Percentiles rank a stretch among this genome's conserved stretches.
Evolutionary conservation across 75 land plant genomes (phyloP).

Genomic region (Isoetes taiwanensis): DNA sequence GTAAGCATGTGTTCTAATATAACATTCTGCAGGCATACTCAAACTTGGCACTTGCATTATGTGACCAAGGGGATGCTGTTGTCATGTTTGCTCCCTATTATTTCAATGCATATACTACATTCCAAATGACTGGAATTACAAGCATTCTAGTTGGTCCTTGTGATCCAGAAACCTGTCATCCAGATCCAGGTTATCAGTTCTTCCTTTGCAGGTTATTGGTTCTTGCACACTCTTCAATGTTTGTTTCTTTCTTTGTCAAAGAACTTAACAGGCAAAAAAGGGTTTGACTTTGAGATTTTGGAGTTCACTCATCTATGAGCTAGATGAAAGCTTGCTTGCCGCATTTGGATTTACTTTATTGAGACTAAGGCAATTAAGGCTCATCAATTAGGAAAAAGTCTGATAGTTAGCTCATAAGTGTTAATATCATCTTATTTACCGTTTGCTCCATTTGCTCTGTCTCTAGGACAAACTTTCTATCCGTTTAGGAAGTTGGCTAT

Average conservation of each 20-base stretch:
- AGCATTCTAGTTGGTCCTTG: constrained; percentile 84
- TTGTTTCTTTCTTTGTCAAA: background rate
- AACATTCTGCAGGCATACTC: constrained; percentile 64
- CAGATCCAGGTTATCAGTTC: constrained; percentile 40
- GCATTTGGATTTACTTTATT: no score
- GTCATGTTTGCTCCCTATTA: constrained; percentile 98
- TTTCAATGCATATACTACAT: constrained; percentile 95
- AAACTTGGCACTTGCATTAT: constrained; percentile 72
- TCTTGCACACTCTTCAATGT: constrained; percentile 2
- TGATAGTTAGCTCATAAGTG: no score
- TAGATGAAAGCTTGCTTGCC: no score
- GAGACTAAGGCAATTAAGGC: no score
- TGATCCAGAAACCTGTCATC: constrained; percentile 57
- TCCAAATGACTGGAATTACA: constrained; percentile 92
- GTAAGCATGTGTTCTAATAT: background rate
- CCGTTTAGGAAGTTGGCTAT: no score
- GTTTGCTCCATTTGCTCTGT: no score
- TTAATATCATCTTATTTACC: no score
- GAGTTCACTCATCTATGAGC: no score
- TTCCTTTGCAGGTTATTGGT: constrained; percentile 49
- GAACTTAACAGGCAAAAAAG: no score
- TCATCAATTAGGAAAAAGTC: no score
- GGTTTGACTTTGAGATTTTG: no score
- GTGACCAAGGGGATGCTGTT: constrained; percentile 94
- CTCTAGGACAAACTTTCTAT: no score